A percentile compares a stretch with the other conserved stretches of the same genome.
Evolutionary conservation across 345 rosid genomes (phyloP).

Genomic region (Noccaea bulbosa): DNA sequence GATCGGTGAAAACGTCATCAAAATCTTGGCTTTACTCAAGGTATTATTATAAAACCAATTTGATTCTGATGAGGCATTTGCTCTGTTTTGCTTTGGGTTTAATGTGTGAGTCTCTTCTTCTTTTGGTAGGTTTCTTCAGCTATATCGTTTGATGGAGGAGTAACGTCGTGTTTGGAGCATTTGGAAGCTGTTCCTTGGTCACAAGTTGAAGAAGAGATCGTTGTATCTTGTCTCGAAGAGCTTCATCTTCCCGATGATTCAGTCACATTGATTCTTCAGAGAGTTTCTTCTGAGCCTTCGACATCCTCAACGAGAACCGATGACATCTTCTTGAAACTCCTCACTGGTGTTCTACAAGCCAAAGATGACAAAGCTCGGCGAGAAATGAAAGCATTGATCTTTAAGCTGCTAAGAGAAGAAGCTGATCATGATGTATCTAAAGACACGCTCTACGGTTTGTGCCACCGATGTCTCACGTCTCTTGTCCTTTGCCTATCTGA

Average conservation of each 20-base stretch:
- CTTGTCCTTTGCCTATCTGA: slow-evolving; percentile 83
- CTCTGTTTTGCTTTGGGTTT: neutral
- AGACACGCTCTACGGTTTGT: slow-evolving; percentile 71
- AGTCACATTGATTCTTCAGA: slow-evolving; percentile 63
- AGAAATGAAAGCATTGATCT: slow-evolving; percentile 80
- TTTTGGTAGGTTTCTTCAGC: slow-evolving; percentile 74
- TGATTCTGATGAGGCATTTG: neutral
- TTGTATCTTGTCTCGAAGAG: slow-evolving; percentile 61
- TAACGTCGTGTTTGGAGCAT: slow-evolving; percentile 73
- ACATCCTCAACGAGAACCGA: slow-evolving; percentile 53
- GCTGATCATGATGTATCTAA: slow-evolving; percentile 63
- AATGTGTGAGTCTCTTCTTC: neutral
- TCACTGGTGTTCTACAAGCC: slow-evolving; percentile 74
- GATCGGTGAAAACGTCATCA: slow-evolving; percentile 71
- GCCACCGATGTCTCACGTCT: slow-evolving; percentile 78
- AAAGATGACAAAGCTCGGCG: slow-evolving; percentile 90
- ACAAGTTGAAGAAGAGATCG: slow-evolving; percentile 72
- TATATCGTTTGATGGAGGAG: slow-evolving; percentile 71
- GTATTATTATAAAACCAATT: slow-evolving; percentile 41
- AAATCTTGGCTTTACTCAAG: slow-evolving; percentile 86
- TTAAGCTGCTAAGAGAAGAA: slow-evolving; percentile 70
- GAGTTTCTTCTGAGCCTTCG: slow-evolving; percentile 69
- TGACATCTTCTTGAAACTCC: slow-evolving; percentile 67
- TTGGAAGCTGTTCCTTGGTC: slow-evolving; percentile 97
- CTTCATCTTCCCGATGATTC: slow-evolving; percentile 68